These are phyloP conservation scores for Stipa capillata DNA, from an alignment of 176 grass and related monocot genomes.

Conservation along the genomic window DNA sequence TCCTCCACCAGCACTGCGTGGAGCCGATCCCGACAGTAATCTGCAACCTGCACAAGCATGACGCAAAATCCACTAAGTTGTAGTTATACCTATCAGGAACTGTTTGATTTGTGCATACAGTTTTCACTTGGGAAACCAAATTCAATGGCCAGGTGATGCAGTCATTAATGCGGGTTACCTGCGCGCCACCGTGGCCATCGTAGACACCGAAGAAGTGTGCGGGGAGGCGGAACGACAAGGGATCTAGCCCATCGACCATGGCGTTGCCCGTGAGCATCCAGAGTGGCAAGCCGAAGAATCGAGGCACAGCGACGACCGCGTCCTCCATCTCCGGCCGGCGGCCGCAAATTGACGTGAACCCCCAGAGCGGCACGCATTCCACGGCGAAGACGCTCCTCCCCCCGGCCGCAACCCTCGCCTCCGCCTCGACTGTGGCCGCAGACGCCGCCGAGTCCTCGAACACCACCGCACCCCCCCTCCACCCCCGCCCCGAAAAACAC, in stretches of 20 bases:
- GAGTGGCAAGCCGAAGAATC: conserved; percentile 61
- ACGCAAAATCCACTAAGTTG: conserved; percentile 3
- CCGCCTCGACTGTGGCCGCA: conserved; percentile 32
- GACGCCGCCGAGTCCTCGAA: conserved; percentile 32
- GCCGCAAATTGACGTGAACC: conserved; percentile 52
- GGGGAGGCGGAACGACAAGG: conserved; percentile 41
- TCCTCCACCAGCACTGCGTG: conserved; percentile 49
- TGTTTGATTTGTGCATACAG: not conserved
- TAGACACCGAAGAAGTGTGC: conserved; percentile 81
- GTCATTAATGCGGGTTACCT: conserved; percentile 5
- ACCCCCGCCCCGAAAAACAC: conserved; percentile 19
- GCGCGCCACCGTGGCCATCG: conserved; percentile 75
- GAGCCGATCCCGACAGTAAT: conserved; percentile 63
- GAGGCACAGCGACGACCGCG: conserved; percentile 28
- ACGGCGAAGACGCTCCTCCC: conserved; percentile 55
- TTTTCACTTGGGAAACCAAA: not conserved
- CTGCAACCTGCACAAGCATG: conserved; percentile 43
- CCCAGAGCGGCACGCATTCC: conserved; percentile 68
- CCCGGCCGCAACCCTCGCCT: conserved; percentile 30
- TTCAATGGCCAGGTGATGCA: not conserved
- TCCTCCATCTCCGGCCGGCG: conserved; percentile 73
- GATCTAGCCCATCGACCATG: conserved; percentile 44
- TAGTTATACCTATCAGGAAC: not conserved
- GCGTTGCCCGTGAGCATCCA: conserved; percentile 56
- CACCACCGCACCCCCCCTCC: conserved; percentile 7